Conservation (phyloP, 768 basidiomycete genomes). For the Mycena alexandri region DNA sequence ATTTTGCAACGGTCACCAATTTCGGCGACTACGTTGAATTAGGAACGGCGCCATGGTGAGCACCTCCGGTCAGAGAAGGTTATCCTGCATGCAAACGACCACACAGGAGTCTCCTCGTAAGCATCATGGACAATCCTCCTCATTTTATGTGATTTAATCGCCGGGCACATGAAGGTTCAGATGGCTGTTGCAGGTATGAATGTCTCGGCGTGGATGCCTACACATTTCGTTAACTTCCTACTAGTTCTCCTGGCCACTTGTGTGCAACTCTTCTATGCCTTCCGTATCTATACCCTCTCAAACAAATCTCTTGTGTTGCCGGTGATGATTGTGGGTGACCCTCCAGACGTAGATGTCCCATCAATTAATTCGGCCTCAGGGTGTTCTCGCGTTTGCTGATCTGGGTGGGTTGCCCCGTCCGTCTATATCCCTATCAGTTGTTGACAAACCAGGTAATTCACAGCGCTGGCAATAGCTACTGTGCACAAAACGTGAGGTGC, state of each 20-base stretch:
- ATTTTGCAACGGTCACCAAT: slow-evolving; percentile 18
- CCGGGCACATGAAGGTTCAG: slow-evolving; percentile 9
- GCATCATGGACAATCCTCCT: slow-evolving; percentile 1
- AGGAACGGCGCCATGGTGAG: slow-evolving; percentile 20
- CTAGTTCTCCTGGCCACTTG: slow-evolving; percentile 4
- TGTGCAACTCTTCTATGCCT: slow-evolving; percentile 17
- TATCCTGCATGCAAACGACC: slow-evolving; percentile 14
- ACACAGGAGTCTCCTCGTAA: slow-evolving; percentile 17
- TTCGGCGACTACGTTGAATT: slow-evolving; percentile 20
- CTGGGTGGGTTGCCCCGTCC: slow-evolving; percentile 5
- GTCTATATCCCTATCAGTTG: background rate
- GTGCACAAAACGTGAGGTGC: slow-evolving; percentile 18
- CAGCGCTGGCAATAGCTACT: slow-evolving; percentile 10
- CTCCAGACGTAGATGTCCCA: background rate
- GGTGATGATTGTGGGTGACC: slow-evolving; percentile 12
- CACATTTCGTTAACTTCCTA: slow-evolving; percentile 3
- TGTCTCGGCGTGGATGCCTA: slow-evolving; percentile 3
- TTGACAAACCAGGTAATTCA: slow-evolving; percentile 11
- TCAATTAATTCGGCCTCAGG: slow-evolving; percentile 8
- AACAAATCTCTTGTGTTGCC: slow-evolving; percentile 22
- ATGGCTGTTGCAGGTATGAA: slow-evolving; percentile 16
- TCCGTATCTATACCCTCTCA: slow-evolving; percentile 14
- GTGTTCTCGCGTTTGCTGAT: background rate
- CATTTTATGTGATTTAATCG: slow-evolving; percentile 4
- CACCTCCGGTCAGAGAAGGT: slow-evolving; percentile 1